These are phyloP conservation scores for Allomyces javanicus DNA, from an alignment of 192 early-diverging fungal genomes.

Conservation along the genomic window DNA sequence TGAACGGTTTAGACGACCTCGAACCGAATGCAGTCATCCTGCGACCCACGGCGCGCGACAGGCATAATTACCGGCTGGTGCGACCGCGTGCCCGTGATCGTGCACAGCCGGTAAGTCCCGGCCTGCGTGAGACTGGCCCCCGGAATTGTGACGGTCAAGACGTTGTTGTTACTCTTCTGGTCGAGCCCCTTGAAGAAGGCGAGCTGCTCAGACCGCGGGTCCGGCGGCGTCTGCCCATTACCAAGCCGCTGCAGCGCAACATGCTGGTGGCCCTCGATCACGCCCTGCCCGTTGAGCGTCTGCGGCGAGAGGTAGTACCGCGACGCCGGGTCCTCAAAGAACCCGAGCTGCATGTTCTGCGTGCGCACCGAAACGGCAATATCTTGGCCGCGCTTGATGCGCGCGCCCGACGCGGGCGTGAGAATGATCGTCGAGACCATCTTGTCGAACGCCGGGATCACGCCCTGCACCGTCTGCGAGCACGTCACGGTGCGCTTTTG, in stretches of 20 bases:
- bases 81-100: neutral
- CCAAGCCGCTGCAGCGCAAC: neutral
- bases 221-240: neutral
- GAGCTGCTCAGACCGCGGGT: neutral
- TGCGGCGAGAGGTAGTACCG: neutral
- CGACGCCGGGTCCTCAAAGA: neutral
- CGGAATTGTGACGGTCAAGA: neutral
- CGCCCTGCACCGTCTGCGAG: neutral
- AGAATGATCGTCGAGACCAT: neutral
- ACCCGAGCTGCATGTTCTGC: neutral
- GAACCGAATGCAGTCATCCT: conserved; percentile 9
- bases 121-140: neutral
- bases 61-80: conserved; percentile 8
- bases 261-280: neutral
- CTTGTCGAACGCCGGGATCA: neutral
- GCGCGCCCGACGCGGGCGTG: neutral
- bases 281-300: neutral
- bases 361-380: neutral
- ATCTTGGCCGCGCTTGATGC: neutral
- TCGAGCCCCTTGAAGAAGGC: neutral
- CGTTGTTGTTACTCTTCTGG: neutral
- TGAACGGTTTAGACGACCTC: neutral
- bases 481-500: neutral
- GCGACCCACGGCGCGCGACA: conserved; percentile 7
- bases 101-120: conserved; percentile 3